A percentile compares a stretch with the other conserved stretches of the same genome.
phyloP scores from a whole-genome alignment of 805 yeast genomes.

The Kodamaea hsintzibuensis region DNA sequence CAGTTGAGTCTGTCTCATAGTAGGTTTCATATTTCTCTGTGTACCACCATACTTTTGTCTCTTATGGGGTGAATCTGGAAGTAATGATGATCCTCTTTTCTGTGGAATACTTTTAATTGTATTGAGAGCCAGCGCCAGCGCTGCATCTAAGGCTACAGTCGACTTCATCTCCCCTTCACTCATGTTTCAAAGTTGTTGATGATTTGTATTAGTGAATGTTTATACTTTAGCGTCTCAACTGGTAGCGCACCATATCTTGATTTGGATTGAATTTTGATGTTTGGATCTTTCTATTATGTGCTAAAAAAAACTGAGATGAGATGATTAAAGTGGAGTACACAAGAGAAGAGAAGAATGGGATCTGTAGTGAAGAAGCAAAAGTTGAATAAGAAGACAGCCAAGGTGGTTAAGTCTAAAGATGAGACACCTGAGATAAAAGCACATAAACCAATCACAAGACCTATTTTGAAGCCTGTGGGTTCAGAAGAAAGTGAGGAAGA shows the following conservation, averaged over 20 bases:
- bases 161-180: not conserved
- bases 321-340: not conserved
- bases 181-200: slow-evolving; percentile 1
- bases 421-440: not conserved
- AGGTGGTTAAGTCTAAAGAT: not conserved
- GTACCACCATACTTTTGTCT: slow-evolving; percentile 2
- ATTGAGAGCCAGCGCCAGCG: slow-evolving; percentile 5
- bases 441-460: slow-evolving; percentile 1
- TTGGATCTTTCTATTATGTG: not conserved
- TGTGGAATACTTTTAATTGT: slow-evolving; percentile 6
- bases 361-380: slow-evolving; percentile 23
- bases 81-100: slow-evolving; percentile 3
- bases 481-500: slow-evolving; percentile 1
- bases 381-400: slow-evolving; percentile 12
- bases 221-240: not conserved
- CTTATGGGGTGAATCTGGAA: slow-evolving; percentile 8
- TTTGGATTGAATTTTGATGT: not conserved
- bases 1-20: not conserved
- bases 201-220: not conserved
- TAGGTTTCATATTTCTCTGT: not conserved
- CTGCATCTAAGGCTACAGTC: not conserved
- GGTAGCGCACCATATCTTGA: not conserved
- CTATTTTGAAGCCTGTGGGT: slow-evolving; percentile 3
- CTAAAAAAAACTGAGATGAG: slow-evolving; percentile 6
- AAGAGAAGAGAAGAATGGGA: not conserved